Conservation (phyloP, 75 land plant genomes). For the Picea glauca region DNA sequence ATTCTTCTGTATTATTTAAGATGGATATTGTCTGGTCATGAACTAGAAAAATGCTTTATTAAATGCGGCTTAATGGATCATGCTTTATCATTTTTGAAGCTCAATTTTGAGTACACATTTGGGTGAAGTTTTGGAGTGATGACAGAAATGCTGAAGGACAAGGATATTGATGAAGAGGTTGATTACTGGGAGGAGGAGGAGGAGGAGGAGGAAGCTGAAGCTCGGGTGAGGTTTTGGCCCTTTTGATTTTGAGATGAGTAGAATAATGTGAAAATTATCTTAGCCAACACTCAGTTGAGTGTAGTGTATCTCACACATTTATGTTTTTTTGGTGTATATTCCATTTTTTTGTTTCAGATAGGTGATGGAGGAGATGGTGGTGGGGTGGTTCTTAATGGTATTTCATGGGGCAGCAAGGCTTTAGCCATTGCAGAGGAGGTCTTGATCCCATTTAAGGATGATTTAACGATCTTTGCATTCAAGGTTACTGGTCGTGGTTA, state of each 20-base stretch:
- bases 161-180: slow-evolving; percentile 17
- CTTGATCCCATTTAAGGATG: slow-evolving; percentile 42
- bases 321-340: neutral
- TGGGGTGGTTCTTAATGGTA: slow-evolving; percentile 63
- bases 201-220: slow-evolving; percentile 21
- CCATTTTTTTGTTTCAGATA: slow-evolving; percentile 29
- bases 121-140: no score
- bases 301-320: neutral
- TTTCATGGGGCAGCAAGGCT: slow-evolving; percentile 70
- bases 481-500: slow-evolving; percentile 66
- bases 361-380: slow-evolving; percentile 99
- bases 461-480: slow-evolving; percentile 66
- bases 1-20: no score
- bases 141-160: neutral
- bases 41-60: no score
- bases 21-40: no score
- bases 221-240: neutral
- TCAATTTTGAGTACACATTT: no score
- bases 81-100: no score
- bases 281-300: neutral
- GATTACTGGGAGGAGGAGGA: slow-evolving; percentile 48
- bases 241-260: neutral
- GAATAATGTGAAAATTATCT: neutral
- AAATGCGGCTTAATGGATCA: no score
- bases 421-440: slow-evolving; percentile 60